phyloP scores from a whole-genome alignment of 352 stramenopile genomes.

The Globisporangium perplexum region DNA sequence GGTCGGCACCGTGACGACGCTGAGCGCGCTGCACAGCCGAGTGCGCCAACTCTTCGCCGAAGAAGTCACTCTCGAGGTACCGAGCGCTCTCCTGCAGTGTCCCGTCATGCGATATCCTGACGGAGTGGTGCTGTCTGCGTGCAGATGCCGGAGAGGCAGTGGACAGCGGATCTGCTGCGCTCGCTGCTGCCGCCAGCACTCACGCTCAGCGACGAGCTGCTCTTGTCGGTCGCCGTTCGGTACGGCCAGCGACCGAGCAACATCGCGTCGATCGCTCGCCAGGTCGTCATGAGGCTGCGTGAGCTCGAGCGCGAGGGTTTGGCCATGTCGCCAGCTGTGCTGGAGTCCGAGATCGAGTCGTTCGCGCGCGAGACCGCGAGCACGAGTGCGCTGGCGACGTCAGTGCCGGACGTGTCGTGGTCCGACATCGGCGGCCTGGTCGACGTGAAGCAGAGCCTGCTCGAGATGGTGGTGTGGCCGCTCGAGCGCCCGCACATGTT shows the following conservation, averaged over 20 bases:
- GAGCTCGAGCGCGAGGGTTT: background rate
- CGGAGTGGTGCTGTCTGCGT: background rate
- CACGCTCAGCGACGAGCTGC: constrained; percentile 1
- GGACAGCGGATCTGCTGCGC: constrained; percentile 38
- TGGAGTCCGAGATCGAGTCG: constrained; percentile 41
- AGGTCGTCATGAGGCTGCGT: constrained; percentile 16
- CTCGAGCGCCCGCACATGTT: constrained; percentile 79
- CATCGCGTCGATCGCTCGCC: constrained; percentile 45
- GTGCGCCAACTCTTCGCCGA: constrained; percentile 75
- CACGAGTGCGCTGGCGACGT: constrained; percentile 26
- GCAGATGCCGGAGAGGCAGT: constrained; percentile 56
- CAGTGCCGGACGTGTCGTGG: constrained; percentile 62
- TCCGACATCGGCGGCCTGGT: constrained; percentile 68
- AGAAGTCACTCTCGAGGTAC: constrained; percentile 62
- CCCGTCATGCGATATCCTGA: too few relatives aligned
- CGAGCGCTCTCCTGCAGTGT: too few relatives aligned
- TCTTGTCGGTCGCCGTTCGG: constrained; percentile 56
- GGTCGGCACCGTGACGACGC: constrained; percentile 56
- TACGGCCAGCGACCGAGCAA: constrained; percentile 79
- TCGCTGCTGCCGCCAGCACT: constrained; percentile 27
- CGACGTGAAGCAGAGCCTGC: constrained; percentile 63
- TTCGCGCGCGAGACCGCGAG: constrained; percentile 42
- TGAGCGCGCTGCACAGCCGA: constrained; percentile 48
- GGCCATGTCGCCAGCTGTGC: background rate
- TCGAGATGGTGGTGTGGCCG: constrained; percentile 86